A percentile compares a stretch with the other conserved stretches of the same genome.
These are phyloP conservation scores for Apiotrichum mycotoxinovorans DNA, from an alignment of 1,284 basidiomycete species.

Conservation along the genomic window DNA sequence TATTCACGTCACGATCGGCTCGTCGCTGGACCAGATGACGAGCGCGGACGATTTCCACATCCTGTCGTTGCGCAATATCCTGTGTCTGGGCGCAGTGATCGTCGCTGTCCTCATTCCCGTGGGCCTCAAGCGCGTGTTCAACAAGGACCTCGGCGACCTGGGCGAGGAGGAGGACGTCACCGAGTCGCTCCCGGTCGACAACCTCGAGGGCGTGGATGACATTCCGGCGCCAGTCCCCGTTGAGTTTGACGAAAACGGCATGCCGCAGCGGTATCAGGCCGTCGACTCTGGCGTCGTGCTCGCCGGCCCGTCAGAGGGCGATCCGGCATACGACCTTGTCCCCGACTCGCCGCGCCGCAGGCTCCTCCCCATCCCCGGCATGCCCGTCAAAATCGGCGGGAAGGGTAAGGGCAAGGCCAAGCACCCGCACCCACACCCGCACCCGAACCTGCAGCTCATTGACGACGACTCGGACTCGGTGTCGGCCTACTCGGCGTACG, in stretches of 20 bases:
- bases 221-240: constrained; percentile 10
- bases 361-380: background rate
- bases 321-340: constrained; percentile 2
- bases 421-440: background rate
- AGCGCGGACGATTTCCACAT: constrained; percentile 86
- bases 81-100: constrained; percentile 75
- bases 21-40: constrained; percentile 91
- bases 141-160: constrained; percentile 46
- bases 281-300: constrained; percentile 41
- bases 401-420: constrained; percentile 5
- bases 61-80: constrained; percentile 80
- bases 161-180: constrained; percentile 33
- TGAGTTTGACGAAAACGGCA: constrained; percentile 23
- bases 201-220: constrained; percentile 22
- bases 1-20: constrained; percentile 94
- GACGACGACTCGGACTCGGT: constrained; percentile 6
- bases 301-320: constrained; percentile 23
- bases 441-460: background rate
- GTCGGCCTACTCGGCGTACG: constrained; percentile 5
- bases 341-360: background rate
- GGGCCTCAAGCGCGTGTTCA: constrained; percentile 60
- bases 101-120: constrained; percentile 90
- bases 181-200: constrained; percentile 4
- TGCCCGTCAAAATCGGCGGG: background rate
- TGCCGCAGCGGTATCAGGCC: constrained; percentile 35